Conservation (phyloP, 1,284 basidiomycete species). For the Tilletia indica region DNA sequence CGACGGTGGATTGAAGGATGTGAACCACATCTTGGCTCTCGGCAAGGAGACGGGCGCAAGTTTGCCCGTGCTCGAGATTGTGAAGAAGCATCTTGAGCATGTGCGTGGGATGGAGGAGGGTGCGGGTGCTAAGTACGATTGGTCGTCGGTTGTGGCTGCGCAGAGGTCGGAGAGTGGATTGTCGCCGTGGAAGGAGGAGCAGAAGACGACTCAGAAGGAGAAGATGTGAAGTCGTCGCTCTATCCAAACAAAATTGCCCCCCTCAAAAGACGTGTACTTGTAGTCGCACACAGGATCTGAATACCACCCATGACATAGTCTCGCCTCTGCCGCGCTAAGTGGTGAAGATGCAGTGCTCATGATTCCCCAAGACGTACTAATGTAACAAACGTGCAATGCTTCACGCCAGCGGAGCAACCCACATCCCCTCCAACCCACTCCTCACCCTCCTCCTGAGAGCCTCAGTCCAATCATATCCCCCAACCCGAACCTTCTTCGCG, state of each 20-base stretch:
- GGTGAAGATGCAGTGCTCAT: too few relatives aligned
- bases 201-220: conserved; percentile 16
- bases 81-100: neutral
- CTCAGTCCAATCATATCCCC: conserved; percentile 6
- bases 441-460: neutral
- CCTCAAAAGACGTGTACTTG: too few relatives aligned
- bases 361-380: too few relatives aligned
- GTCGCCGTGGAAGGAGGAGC: neutral
- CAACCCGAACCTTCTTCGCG: neutral
- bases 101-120: neutral
- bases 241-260: too few relatives aligned
- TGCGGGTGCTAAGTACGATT: conserved; percentile 1
- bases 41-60: neutral
- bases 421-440: neutral
- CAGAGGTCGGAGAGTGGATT: conserved; percentile 6
- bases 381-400: neutral
- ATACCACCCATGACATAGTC: too few relatives aligned
- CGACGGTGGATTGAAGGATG: conserved; percentile 14
- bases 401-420: neutral
- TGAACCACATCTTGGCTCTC: conserved; percentile 2
- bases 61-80: neutral
- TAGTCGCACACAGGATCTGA: too few relatives aligned
- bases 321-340: too few relatives aligned
- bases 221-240: too few relatives aligned
- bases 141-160: conserved; percentile 5